Conservation (phyloP, 2,329 filamentous ascomycete species). For the Cyphellophora europaea region DNA sequence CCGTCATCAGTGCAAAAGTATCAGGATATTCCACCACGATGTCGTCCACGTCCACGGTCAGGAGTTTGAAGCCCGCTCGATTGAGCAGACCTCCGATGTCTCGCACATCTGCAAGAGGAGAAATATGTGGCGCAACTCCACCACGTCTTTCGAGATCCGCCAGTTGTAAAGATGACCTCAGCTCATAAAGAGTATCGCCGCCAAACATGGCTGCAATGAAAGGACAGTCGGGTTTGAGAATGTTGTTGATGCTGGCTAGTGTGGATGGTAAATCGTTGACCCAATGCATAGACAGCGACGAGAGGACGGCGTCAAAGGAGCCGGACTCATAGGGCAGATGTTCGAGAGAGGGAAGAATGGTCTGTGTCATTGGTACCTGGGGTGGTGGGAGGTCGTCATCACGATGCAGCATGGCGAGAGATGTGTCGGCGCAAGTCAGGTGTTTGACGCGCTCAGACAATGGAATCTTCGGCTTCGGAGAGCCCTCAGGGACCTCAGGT, state of each 20-base stretch:
- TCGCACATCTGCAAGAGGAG: conserved; percentile 80
- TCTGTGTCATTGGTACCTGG: conserved; percentile 68
- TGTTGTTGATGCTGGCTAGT: conserved; percentile 71
- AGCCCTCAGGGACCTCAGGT: conserved; percentile 33
- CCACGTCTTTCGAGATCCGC: conserved; percentile 83
- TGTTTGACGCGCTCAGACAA: conserved; percentile 62
- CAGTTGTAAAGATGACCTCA: conserved; percentile 85
- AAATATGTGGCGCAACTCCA: conserved; percentile 85
- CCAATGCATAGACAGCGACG: conserved; percentile 88
- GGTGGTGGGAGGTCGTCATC: conserved; percentile 45
- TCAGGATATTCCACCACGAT: conserved; percentile 92
- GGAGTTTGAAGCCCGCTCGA: conserved; percentile 83
- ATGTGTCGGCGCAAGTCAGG: conserved; percentile 75
- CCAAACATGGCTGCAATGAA: conserved; percentile 96
- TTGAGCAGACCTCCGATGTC: conserved; percentile 84
- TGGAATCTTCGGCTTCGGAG: conserved; percentile 30
- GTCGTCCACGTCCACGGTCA: conserved; percentile 95
- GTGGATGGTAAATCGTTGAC: conserved; percentile 89
- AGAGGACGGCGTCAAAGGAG: conserved; percentile 82
- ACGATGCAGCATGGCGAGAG: conserved; percentile 65
- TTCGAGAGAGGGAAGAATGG: conserved; percentile 60
- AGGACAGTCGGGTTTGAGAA: conserved; percentile 81
- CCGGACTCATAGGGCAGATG: conserved; percentile 64
- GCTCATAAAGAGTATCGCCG: conserved; percentile 85
- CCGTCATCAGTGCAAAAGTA: conserved; percentile 81